Evolutionary conservation across 768 basidiomycete species (phyloP).

Genomic region (Leccinum disarticulatum): DNA sequence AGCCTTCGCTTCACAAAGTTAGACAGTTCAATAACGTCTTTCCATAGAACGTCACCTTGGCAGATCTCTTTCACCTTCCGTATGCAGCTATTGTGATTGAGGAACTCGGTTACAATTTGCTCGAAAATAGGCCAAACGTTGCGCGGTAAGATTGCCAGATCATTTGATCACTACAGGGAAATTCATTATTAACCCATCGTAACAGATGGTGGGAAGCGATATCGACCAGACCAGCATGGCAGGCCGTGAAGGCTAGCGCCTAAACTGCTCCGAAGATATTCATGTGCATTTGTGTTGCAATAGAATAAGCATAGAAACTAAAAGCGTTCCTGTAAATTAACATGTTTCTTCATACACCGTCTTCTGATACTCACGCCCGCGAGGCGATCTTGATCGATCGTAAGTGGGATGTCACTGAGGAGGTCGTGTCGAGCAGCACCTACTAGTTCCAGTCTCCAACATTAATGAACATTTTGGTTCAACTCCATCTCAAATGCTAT

Average conservation of each 20-base stretch:
- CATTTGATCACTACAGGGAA: background rate
- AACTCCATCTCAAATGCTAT: too few species aligned
- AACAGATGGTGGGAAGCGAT: slow-evolving; percentile 55
- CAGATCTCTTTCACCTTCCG: slow-evolving; percentile 47
- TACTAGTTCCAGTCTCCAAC: too few species aligned
- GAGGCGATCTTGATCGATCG: too few species aligned
- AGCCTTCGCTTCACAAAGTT: slow-evolving; percentile 9
- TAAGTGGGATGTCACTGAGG: too few species aligned
- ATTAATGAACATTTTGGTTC: too few species aligned
- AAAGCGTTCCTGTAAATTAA: background rate
- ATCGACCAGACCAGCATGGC: slow-evolving; percentile 47
- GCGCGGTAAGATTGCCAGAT: slow-evolving; percentile 19
- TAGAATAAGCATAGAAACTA: background rate
- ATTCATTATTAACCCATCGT: background rate
- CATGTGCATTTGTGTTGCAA: slow-evolving; percentile 1
- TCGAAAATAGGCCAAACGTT: slow-evolving; percentile 27
- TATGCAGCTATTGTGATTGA: slow-evolving; percentile 34
- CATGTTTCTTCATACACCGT: background rate
- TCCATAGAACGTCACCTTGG: slow-evolving; percentile 41
- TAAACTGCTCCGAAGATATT: background rate
- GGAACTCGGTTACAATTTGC: slow-evolving; percentile 20
- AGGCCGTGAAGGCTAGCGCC: slow-evolving; percentile 40
- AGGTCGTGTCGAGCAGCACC: too few species aligned
- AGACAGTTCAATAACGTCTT: background rate
- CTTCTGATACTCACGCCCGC: too few species aligned